Conservation (phyloP, 2,329 filamentous ascomycete species). For the Pyrenochaeta sp. region DNA sequence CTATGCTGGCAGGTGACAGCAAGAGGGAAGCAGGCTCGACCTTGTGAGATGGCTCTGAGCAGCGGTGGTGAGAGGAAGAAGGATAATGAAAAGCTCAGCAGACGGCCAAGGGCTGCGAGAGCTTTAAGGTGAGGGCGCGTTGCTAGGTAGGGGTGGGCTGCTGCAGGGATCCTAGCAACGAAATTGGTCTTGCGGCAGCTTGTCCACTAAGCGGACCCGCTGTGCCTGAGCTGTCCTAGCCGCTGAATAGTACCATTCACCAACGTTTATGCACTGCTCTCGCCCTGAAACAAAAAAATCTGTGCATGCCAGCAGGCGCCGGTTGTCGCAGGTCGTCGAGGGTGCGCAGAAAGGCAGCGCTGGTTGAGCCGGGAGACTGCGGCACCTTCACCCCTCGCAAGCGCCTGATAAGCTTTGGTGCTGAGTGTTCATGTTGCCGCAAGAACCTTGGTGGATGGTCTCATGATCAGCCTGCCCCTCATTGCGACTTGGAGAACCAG, state of each 20-base stretch:
- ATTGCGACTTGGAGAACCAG: slow-evolving; percentile 21
- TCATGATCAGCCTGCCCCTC: slow-evolving; percentile 40
- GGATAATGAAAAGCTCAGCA: slow-evolving; percentile 37
- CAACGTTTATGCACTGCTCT: slow-evolving; percentile 41
- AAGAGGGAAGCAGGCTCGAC: slow-evolving; percentile 40
- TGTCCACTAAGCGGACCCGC: slow-evolving; percentile 43
- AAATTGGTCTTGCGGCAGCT: slow-evolving; percentile 46
- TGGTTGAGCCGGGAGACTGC: slow-evolving; percentile 8
- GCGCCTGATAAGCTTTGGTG: slow-evolving; percentile 27
- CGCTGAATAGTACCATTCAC: slow-evolving; percentile 40
- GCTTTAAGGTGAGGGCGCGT: slow-evolving; percentile 48
- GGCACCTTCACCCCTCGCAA: slow-evolving; percentile 12
- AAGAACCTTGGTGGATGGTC: slow-evolving; percentile 29
- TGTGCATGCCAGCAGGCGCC: slow-evolving; percentile 33
- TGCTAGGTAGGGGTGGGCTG: slow-evolving; percentile 41
- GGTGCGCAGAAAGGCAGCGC: background rate
- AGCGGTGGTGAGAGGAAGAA: slow-evolving; percentile 44
- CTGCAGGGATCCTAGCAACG: slow-evolving; percentile 39
- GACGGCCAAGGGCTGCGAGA: slow-evolving; percentile 39
- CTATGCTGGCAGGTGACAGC: slow-evolving; percentile 41
- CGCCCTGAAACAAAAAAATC: slow-evolving; percentile 37
- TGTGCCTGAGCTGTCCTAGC: slow-evolving; percentile 32
- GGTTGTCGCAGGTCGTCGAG: slow-evolving; percentile 2
- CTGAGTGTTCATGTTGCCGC: slow-evolving; percentile 17
- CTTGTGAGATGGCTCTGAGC: slow-evolving; percentile 32